Conservation (phyloP, 176 grass and related monocot genomes). For the Stipa capillata region DNA sequence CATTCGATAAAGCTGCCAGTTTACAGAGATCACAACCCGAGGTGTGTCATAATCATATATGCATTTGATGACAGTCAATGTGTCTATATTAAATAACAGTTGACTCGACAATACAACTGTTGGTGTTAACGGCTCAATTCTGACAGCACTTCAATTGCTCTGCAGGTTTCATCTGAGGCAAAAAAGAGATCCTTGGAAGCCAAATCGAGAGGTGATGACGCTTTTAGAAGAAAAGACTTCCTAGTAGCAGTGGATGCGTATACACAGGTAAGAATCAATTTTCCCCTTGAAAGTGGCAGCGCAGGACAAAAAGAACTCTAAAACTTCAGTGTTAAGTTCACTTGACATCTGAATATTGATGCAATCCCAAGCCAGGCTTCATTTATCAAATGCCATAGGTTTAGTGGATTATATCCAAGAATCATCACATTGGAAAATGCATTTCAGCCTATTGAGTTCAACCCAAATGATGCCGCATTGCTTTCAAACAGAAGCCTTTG, state of each 20-base stretch:
- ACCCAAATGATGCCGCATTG: too few relatives aligned
- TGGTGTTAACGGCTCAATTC: neutral
- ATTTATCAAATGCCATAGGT: neutral
- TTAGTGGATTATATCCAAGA: neutral
- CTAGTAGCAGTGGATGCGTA: too few relatives aligned
- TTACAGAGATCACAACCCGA: slow-evolving; percentile 26
- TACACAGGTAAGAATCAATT: slow-evolving; percentile 44
- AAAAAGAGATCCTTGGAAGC: too few relatives aligned
- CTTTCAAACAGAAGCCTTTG: too few relatives aligned
- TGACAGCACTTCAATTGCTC: neutral
- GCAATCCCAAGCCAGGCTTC: neutral
- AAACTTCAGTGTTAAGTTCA: neutral
- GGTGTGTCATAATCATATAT: slow-evolving; percentile 37
- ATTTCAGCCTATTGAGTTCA: slow-evolving; percentile 62
- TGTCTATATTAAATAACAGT: neutral
- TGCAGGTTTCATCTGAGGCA: slow-evolving; percentile 59
- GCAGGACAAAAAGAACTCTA: neutral
- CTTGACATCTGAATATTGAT: neutral
- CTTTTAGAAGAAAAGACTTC: slow-evolving; percentile 70
- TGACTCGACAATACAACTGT: neutral
- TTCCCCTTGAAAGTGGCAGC: neutral
- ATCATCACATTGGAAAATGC: neutral
- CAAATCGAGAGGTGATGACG: slow-evolving; percentile 73
- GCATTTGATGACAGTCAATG: too few relatives aligned
- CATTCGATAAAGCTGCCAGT: neutral